phyloP scores from a whole-genome alignment of 2,329 filamentous ascomycete genomes.

The Ceratocystis eucalypticola region DNA sequence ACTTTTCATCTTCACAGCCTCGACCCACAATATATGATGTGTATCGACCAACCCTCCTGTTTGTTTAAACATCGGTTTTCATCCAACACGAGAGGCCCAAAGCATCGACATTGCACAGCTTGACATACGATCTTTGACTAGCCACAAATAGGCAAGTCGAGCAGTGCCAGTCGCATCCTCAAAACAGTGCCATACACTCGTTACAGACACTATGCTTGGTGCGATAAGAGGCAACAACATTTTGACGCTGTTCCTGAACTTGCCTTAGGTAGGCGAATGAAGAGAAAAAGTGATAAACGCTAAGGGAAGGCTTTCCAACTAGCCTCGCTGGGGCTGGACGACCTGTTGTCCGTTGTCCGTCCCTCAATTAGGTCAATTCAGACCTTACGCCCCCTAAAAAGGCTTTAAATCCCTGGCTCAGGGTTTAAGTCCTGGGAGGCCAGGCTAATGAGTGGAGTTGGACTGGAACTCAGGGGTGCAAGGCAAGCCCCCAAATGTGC shows the following conservation, averaged over 20 bases:
- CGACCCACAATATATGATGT: too few species aligned
- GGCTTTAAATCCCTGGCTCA: background rate
- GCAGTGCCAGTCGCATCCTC: background rate
- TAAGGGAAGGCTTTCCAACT: background rate
- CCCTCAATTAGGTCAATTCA: background rate
- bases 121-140: background rate
- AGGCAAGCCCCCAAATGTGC: background rate
- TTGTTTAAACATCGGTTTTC: background rate
- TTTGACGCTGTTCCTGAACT: background rate
- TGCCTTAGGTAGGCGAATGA: background rate
- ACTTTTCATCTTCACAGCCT: background rate
- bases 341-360: background rate
- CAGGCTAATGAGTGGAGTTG: background rate
- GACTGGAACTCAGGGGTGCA: slow-evolving; percentile 1
- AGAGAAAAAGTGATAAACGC: background rate
- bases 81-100: background rate
- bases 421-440: background rate
- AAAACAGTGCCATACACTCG: background rate
- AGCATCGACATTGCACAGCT: background rate
- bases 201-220: background rate
- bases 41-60: too few species aligned
- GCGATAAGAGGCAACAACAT: background rate
- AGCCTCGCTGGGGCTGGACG: too few species aligned
- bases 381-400: background rate
- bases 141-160: background rate